These are phyloP conservation scores for Neurospora sp. DNA, from an alignment of 495 filamentous ascomycete genomes.

Conservation along the genomic window DNA sequence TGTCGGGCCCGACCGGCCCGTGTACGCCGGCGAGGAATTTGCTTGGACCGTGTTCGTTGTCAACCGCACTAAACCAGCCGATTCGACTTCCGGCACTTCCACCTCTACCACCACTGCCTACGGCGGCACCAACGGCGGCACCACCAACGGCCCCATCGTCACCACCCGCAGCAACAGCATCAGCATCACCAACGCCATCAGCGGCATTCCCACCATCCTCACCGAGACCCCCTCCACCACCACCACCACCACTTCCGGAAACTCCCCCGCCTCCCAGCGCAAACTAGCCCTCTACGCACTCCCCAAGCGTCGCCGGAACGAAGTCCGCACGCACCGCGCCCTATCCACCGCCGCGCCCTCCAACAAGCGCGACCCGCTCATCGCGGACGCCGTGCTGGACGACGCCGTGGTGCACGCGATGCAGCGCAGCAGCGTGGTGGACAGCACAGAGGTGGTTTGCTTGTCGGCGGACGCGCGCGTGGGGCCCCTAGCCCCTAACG, in stretches of 20 bases:
- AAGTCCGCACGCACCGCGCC: constrained; percentile 48
- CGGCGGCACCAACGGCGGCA: constrained; percentile 21
- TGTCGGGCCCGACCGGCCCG: constrained; percentile 44
- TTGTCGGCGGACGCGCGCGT: constrained; percentile 76
- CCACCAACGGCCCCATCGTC: neutral
- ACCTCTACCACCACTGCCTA: neutral
- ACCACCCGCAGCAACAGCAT: neutral
- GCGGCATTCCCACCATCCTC: neutral
- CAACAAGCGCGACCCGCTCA: constrained; percentile 15
- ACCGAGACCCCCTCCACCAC: neutral
- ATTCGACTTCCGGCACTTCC: neutral
- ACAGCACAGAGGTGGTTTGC: constrained; percentile 65
- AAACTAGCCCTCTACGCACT: constrained; percentile 76
- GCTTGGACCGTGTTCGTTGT: constrained; percentile 83
- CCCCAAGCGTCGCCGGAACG: constrained; percentile 62
- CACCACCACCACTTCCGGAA: neutral
- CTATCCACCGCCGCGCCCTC: constrained; percentile 31
- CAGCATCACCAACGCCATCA: neutral
- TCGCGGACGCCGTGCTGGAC: constrained; percentile 74
- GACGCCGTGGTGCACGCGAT: constrained; percentile 75
- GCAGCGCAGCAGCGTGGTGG: constrained; percentile 63
- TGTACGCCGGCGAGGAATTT: constrained; percentile 64
- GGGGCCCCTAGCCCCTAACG: constrained; percentile 65
- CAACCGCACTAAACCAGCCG: constrained; percentile 49
- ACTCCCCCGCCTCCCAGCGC: constrained; percentile 22